A percentile compares a stretch with the other conserved stretches of the same genome.
These are phyloP conservation scores for Amanita brunnescens DNA, from an alignment of 768 basidiomycete genomes.

Conservation along the genomic window DNA sequence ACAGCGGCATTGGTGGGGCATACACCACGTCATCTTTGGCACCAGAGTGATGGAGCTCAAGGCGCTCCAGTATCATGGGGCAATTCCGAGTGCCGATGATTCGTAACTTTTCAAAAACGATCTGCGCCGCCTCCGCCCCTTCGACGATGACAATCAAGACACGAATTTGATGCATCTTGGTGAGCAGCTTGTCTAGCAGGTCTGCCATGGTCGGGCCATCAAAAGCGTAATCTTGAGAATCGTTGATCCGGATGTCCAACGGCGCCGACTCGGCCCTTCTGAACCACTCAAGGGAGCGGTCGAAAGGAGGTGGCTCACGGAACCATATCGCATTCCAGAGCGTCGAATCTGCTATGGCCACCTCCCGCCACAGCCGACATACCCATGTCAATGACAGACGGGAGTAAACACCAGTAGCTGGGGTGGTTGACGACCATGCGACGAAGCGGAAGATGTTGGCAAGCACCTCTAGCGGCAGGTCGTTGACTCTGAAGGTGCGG, in stretches of 20 bases:
- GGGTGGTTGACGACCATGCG: conserved; percentile 40
- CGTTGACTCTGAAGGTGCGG: conserved; percentile 46
- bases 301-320: conserved; percentile 38
- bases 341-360: conserved; percentile 38
- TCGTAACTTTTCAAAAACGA: conserved; percentile 41
- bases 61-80: conserved; percentile 42
- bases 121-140: conserved; percentile 44
- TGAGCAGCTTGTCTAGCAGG: conserved; percentile 43
- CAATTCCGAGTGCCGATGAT: conserved; percentile 22
- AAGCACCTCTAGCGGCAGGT: conserved; percentile 60
- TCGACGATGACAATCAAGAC: conserved; percentile 50
- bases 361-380: conserved; percentile 46
- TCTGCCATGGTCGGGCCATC: conserved; percentile 33
- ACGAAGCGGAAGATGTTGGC: conserved; percentile 54
- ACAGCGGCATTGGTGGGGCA: conserved; percentile 34
- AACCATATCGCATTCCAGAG: conserved; percentile 66
- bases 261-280: conserved; percentile 45
- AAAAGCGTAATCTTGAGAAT: conserved; percentile 23
- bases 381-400: conserved; percentile 51
- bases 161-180: conserved; percentile 48
- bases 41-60: conserved; percentile 58
- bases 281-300: conserved; percentile 48
- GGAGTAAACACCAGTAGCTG: conserved; percentile 23
- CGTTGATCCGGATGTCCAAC: conserved; percentile 57
- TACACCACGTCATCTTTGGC: conserved; percentile 34